Evolutionary conservation across 371 early-diverging fungal genomes (phyloP).

Genomic region (Dichotomocladium elegans): DNA sequence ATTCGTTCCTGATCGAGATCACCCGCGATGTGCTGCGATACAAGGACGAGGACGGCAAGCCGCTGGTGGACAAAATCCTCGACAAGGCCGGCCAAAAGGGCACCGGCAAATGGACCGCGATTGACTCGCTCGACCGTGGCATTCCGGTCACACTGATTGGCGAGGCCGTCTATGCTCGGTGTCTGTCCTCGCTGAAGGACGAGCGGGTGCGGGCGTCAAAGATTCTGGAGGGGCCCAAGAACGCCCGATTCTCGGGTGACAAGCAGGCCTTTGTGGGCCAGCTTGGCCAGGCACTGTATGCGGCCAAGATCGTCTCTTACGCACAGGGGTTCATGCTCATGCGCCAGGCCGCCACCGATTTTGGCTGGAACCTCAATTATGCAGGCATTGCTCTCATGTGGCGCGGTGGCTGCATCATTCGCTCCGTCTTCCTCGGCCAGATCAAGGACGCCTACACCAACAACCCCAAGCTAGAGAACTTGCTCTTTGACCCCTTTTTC

Average conservation of each 20-base stretch:
- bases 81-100: constrained; percentile 99
- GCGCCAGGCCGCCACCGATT: constrained; percentile 90
- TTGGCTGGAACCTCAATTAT: constrained; percentile 95
- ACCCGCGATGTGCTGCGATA: constrained; percentile 89
- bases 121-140: constrained; percentile 91
- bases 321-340: constrained; percentile 99
- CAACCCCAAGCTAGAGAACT: constrained; percentile 83
- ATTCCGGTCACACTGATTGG: constrained; percentile 95
- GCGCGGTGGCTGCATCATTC: constrained; percentile 99
- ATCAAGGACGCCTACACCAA: constrained; percentile 90
- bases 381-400: constrained; percentile 97
- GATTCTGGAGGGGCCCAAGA: constrained; percentile 74
- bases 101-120: constrained; percentile 98
- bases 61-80: constrained; percentile 92
- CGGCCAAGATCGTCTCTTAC: constrained; percentile 97
- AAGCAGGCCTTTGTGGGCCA: constrained; percentile 82
- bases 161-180: constrained; percentile 97
- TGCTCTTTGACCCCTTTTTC: constrained; percentile 94
- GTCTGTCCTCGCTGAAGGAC: constrained; percentile 92
- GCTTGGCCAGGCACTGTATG: constrained; percentile 91
- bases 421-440: constrained; percentile 91
- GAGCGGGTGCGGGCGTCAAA: constrained; percentile 89
- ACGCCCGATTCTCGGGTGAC: constrained; percentile 69
- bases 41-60: constrained; percentile 84
- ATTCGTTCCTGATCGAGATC: constrained; percentile 98